Evolutionary conservation across 2,329 filamentous ascomycete species (phyloP).

Genomic region (Paecilomyces variotii): DNA sequence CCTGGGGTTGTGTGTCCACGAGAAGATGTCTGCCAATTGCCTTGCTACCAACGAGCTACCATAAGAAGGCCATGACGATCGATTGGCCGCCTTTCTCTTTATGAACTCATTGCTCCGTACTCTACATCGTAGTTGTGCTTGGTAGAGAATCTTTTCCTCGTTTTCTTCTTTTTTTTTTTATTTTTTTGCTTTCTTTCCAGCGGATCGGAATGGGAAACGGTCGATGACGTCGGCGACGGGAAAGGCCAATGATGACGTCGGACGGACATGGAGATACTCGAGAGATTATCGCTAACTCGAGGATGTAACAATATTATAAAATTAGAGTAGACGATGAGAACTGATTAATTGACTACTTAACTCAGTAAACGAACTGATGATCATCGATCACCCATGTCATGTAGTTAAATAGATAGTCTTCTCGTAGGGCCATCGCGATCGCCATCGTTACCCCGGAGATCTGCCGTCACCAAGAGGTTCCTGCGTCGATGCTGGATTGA

Average conservation of each 20-base stretch:
- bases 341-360: no score
- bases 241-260: background rate
- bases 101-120: background rate
- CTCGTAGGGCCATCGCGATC: background rate
- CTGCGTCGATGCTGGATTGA: background rate
- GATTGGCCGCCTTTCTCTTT: background rate
- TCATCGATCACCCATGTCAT: background rate
- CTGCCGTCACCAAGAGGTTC: background rate
- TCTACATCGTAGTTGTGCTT: no score
- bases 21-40: no score
- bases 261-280: background rate
- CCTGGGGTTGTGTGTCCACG: no score
- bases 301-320: no score
- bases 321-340: no score
- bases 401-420: background rate
- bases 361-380: no score
- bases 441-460: background rate
- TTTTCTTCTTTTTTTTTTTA: background rate
- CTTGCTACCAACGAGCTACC: background rate
- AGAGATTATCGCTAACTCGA: background rate
- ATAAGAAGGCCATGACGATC: background rate
- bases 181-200: background rate
- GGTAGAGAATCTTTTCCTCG: no score
- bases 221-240: slow-evolving; percentile 2
- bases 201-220: slow-evolving; percentile 7